Evolutionary conservation across 148 eudicot species (phyloP), one percentile per base, ranked within the genome.

Genomic region (Nepenthes gracilis): DNA sequence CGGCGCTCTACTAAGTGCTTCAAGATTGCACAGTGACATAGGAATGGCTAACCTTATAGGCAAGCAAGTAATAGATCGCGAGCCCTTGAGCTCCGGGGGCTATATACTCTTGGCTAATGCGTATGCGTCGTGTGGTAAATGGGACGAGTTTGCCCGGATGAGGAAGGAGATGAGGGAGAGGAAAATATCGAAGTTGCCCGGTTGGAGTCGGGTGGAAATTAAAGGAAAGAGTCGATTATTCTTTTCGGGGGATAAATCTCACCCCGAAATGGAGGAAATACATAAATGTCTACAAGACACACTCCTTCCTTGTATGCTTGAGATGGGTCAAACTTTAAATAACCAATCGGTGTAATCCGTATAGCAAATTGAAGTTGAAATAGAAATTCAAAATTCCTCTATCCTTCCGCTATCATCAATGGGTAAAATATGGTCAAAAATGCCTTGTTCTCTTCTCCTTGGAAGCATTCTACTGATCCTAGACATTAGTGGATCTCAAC

Each of bases 1-100:
- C 33, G 84, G 85, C 1, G 74, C 85, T 6, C 61, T 85, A 58
- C 78, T 85, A 12, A 72, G 87, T 59, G 70, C 85, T 2, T 79
- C 83, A 23, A 68, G 72, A 48, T 57, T 74, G 62, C 76, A 61
- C 67, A 76, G 81, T 33, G 70, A 80, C 61, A 52, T 64, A 35
- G 76, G 52, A 56, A 43, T 72, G 8, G 81, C 71, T 0, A 64
- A 69, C 40, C 49, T 54, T 5, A 54, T 82, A 32, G 78, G 76
- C 8, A 65, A 63, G 35, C 43, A 67, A 38, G 37, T 85, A 33
- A 58, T 71, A 33, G 79, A 79, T 58, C 58, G 72, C n/a, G 74
- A 77, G 55, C 64, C 72, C 2, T 58, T 49, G 47, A 70, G 65
- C 13, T 75, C 77, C 8, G 90, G 86, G 6, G 75, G 65, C 14